Evolutionary conservation across 768 basidiomycete species (phyloP).

Genomic region (Lepiota subincarnata): DNA sequence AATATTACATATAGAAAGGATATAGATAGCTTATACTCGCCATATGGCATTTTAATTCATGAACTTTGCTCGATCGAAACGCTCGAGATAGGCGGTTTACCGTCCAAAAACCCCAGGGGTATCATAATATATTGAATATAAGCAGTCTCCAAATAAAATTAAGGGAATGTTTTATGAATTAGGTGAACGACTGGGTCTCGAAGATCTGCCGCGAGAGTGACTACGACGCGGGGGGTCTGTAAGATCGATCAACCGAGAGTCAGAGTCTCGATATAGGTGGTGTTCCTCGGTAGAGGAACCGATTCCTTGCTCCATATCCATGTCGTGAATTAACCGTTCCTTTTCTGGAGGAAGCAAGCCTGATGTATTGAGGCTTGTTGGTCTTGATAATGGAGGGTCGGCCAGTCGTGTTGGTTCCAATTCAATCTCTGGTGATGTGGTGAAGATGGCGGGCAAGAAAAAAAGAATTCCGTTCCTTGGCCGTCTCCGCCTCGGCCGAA

Average conservation of each 20-base stretch:
- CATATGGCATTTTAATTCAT: not conserved
- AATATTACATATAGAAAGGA: slow-evolving; percentile 14
- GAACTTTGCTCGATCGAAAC: not conserved
- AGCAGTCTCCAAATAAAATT: not conserved
- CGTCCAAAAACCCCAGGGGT: slow-evolving; percentile 3
- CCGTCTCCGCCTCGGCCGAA: slow-evolving; percentile 42
- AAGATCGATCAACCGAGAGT: slow-evolving; percentile 1
- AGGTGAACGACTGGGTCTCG: not conserved
- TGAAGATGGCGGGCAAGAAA: slow-evolving; percentile 80
- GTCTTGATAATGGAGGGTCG: not conserved
- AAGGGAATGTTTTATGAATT: not conserved
- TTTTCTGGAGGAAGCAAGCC: slow-evolving; percentile 40
- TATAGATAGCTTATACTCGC: not conserved
- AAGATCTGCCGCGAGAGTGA: not conserved
- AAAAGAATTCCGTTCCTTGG: slow-evolving; percentile 63
- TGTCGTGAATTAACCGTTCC: slow-evolving; percentile 30
- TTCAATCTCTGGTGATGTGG: slow-evolving; percentile 46
- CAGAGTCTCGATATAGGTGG: not conserved
- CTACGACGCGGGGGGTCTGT: slow-evolving; percentile 6
- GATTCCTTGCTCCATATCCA: slow-evolving; percentile 19
- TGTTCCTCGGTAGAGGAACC: not conserved
- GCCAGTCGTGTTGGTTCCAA: slow-evolving; percentile 25
- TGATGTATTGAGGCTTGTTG: not conserved
- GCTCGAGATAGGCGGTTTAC: not conserved
- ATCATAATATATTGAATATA: slow-evolving; percentile 6